These are phyloP conservation scores for Pseudogymnoascus sp. DNA, from an alignment of 2,329 filamentous ascomycete genomes.

Conservation along the genomic window DNA sequence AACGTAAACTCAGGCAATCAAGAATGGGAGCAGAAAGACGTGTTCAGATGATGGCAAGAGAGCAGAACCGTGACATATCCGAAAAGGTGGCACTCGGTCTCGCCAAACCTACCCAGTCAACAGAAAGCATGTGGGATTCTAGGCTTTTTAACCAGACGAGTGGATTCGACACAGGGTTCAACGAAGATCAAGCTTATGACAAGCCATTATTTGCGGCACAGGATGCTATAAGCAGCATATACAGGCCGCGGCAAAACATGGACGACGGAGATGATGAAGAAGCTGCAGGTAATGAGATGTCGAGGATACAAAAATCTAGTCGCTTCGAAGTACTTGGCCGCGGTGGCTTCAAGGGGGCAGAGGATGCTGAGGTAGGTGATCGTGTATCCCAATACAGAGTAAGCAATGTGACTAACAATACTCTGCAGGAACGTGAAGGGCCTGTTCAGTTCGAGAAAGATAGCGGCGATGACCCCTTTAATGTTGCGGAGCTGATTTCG, in stretches of 20 bases:
- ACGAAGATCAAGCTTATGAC: constrained; percentile 95
- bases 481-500: constrained; percentile 85
- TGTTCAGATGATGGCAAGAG: constrained; percentile 84
- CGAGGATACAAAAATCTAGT: constrained; percentile 74
- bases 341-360: constrained; percentile 83
- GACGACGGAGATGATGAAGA: constrained; percentile 72
- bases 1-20: constrained; percentile 83
- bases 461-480: constrained; percentile 66
- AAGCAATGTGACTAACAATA: background rate
- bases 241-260: constrained; percentile 67
- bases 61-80: constrained; percentile 93
- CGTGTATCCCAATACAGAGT: background rate
- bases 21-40: constrained; percentile 91
- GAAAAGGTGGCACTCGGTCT: constrained; percentile 93
- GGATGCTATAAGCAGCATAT: constrained; percentile 90
- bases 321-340: constrained; percentile 84
- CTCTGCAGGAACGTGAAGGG: constrained; percentile 61
- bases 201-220: constrained; percentile 95
- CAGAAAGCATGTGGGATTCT: constrained; percentile 95
- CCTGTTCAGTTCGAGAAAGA: constrained; percentile 97
- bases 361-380: constrained; percentile 63
- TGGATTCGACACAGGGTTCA: constrained; percentile 86
- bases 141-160: constrained; percentile 88
- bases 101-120: constrained; percentile 85
- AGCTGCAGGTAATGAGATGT: constrained; percentile 72